Evolutionary conservation across 257 asterid species (phyloP), one percentile per base, ranked within the genome.

Genomic region (Salvia splendens): DNA sequence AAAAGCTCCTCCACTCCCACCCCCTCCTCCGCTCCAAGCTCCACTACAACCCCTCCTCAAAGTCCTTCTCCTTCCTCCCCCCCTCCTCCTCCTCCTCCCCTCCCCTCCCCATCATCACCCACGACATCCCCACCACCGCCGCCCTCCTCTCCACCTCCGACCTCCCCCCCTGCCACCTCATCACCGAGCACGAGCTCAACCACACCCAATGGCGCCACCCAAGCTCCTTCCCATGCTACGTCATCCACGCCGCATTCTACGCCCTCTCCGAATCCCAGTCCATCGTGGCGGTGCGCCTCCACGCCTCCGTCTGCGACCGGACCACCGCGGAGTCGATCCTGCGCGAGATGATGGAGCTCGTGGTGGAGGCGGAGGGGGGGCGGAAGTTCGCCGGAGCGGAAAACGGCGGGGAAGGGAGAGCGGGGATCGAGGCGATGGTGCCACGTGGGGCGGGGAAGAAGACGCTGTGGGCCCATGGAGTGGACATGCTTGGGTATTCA

Each of bases 111-210:
- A 60, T 2, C 9, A 65, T 8, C 78, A 75, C 67, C 10, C 78
- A 75, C 67, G 81, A 83, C 47, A 17, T 14, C 6, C 50, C 67
- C 4, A 30, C 83, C 15, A 86, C 91, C 33, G 20, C 78, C 0
- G 33, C 46, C 2, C 69, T 82, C 77, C 77, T 82, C 52, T 57
- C 32, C 2, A 62, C 16, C 65, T 7, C 73, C 0, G 14, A 61
- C 24, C 58, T 79, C 12, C 51, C 91, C 4, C 83, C 87, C 0
- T 45, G 80, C 15, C 89, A 84, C 11, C 1, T 71, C 6, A 62
- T 89, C 72, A 35, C 77, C 0, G 95, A 89, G 49, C 86, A 76
- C 71, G 95, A 86, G 67, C 8, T 89, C 70, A 86, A 80, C 81
- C n/a, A 3, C 80, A n/a, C 3, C 64, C 66, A 73, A 6, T 89